These are phyloP conservation scores for Forsythia suspensa DNA, from an alignment of 257 asterid genomes.

Conservation along the genomic window DNA sequence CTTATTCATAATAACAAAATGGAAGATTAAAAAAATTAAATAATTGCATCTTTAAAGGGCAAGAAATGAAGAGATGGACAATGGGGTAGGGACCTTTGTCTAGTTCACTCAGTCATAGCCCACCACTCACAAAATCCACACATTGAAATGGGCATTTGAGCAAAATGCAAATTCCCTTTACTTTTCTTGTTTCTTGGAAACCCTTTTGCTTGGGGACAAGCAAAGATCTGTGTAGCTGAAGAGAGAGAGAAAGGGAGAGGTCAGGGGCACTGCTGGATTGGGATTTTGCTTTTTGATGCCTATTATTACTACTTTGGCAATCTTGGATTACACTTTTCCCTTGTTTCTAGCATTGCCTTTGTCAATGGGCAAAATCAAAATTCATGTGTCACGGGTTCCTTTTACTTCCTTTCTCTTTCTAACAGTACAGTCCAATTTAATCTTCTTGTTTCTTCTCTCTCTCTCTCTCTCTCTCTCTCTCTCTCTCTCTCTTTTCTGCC, in stretches of 20 bases:
- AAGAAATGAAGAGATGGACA: slow-evolving; percentile 29
- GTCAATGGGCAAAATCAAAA: slow-evolving; percentile 10
- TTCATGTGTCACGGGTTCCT: slow-evolving; percentile 39
- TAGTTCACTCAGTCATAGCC: slow-evolving; percentile 68
- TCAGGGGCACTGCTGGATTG: slow-evolving; percentile 40
- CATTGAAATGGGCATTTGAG: slow-evolving; percentile 35
- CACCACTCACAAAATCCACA: slow-evolving; percentile 50
- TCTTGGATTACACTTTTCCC: slow-evolving; percentile 52
- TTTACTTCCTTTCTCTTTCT: neutral
- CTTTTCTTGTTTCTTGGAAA: slow-evolving; percentile 24
- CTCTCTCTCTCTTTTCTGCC: slow-evolving; percentile 8
- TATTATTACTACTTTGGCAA: slow-evolving; percentile 56
- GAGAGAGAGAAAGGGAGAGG: slow-evolving; percentile 38
- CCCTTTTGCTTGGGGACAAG: slow-evolving; percentile 25
- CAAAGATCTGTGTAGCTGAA: slow-evolving; percentile 29
- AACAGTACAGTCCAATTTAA: too few relatives aligned
- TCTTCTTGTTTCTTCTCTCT: neutral
- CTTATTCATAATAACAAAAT: slow-evolving; percentile 11
- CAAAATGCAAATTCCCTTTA: slow-evolving; percentile 24
- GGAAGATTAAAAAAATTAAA: slow-evolving; percentile 5
- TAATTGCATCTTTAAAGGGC: slow-evolving; percentile 4
- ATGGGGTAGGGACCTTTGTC: slow-evolving; percentile 44
- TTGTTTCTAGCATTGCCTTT: slow-evolving; percentile 55
- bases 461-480: neutral
- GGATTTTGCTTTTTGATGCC: slow-evolving; percentile 42